These are phyloP conservation scores for Triticum turgidum DNA, from an alignment of 176 grass and related monocot genomes.

Conservation along the genomic window DNA sequence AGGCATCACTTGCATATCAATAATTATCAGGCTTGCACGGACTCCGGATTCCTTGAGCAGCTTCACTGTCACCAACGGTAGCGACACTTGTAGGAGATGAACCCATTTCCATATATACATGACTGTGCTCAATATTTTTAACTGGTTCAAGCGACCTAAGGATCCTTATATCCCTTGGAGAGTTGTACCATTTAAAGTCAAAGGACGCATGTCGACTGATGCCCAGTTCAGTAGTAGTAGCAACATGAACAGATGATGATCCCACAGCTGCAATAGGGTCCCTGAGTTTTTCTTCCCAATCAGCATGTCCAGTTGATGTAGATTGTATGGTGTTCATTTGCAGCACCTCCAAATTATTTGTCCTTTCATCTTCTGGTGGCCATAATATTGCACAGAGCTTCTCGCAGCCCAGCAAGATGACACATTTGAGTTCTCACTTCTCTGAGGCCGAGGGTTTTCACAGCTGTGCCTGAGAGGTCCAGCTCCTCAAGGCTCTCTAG, in stretches of 20 bases:
- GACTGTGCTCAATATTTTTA: too few relatives aligned
- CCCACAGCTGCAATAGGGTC: neutral
- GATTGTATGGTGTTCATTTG: neutral
- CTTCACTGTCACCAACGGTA: neutral
- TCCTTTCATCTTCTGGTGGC: fast-evolving
- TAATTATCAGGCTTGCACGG: neutral
- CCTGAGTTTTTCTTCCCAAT: neutral
- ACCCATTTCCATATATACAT: too few relatives aligned
- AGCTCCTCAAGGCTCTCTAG: fast-evolving
- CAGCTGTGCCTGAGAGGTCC: neutral
- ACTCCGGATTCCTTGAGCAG: neutral
- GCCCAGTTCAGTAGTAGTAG: neutral
- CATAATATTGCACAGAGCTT: constrained; percentile 22
- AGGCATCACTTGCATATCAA: neutral
- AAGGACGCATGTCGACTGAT: neutral
- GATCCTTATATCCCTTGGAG: too few relatives aligned
- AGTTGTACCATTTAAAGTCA: neutral
- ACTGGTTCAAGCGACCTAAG: too few relatives aligned
- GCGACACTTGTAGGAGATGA: too few relatives aligned
- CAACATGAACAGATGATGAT: neutral
- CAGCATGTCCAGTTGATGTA: neutral
- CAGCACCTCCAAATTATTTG: neutral
- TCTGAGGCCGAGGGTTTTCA: neutral
- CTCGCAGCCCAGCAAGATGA: neutral
- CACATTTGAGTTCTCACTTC: neutral